phyloP scores from a whole-genome alignment of 768 basidiomycete species.

The Leccinum uliginosum region DNA sequence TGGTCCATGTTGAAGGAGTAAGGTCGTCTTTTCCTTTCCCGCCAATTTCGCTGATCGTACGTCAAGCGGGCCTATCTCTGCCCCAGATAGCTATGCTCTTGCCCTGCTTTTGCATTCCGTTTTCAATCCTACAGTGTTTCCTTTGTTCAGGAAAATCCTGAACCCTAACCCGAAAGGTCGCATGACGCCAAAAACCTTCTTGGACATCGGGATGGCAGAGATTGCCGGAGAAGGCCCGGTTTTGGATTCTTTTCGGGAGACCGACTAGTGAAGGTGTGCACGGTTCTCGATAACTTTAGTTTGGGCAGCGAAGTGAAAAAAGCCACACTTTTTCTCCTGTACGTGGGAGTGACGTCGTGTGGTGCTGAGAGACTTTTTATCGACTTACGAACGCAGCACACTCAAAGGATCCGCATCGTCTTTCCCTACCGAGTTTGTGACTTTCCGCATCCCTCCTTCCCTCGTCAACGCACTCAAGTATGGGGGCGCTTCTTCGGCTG shows the following conservation, averaged over 20 bases:
- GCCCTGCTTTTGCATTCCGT: conserved; percentile 83
- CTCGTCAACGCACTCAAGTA: conserved; percentile 74
- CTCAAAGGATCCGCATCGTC: conserved; percentile 76
- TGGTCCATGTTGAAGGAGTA: conserved; percentile 85
- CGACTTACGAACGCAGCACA: conserved; percentile 41
- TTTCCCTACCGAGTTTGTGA: conserved; percentile 82
- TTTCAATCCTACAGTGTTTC: conserved; percentile 86
- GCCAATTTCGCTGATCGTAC: neutral
- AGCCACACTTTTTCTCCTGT: conserved; percentile 64
- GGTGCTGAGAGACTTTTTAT: neutral
- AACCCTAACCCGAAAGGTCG: conserved; percentile 85
- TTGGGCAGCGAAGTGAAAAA: conserved; percentile 82
- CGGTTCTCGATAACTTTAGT: conserved; percentile 81
- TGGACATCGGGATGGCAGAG: conserved; percentile 76
- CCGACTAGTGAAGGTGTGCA: conserved; percentile 77
- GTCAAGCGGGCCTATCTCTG: conserved; percentile 48
- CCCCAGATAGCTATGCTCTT: conserved; percentile 82
- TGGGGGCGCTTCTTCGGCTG: conserved; percentile 73
- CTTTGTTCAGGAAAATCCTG: conserved; percentile 80
- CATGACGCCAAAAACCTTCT: conserved; percentile 68
- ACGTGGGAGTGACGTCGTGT: conserved; percentile 3
- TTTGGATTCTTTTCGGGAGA: conserved; percentile 82
- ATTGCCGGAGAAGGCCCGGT: conserved; percentile 46
- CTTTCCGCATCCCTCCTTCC: conserved; percentile 83
- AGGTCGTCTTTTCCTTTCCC: conserved; percentile 13